phyloP scores from a whole-genome alignment of 345 rosid species.

The Syzygium grande region DNA sequence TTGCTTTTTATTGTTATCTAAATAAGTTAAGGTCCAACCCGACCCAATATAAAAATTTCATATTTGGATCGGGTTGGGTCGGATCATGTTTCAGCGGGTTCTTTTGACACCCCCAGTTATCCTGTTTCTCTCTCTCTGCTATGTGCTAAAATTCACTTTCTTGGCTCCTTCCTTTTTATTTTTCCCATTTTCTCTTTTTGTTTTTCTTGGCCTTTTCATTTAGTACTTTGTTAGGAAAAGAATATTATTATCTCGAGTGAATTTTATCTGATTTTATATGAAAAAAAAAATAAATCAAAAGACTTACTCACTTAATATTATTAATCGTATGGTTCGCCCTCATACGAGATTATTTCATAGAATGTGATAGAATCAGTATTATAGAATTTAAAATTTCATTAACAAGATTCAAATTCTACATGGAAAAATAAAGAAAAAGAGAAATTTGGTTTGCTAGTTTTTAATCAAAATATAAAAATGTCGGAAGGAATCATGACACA shows the following conservation, averaged over 20 bases:
- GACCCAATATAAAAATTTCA: too few species aligned
- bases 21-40: too few species aligned
- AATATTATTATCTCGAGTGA: background rate
- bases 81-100: too few species aligned
- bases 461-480: background rate
- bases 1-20: too few species aligned
- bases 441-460: background rate
- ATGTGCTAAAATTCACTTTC: background rate
- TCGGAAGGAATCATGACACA: background rate
- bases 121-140: background rate
- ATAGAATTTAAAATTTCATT: background rate
- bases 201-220: background rate
- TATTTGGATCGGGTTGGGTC: too few species aligned
- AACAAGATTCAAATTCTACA: background rate
- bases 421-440: too few species aligned
- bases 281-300: background rate
- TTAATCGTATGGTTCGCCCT: fast-evolving
- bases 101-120: too few species aligned
- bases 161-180: background rate
- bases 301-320: background rate
- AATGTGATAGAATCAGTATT: background rate
- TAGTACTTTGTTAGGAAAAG: background rate
- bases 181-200: background rate
- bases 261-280: background rate
- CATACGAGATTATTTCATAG: background rate